Evolutionary conservation across 2,329 filamentous ascomycete genomes (phyloP), one percentile per base, ranked within the genome.

Genomic region (Sclerotinia nivalis): DNA sequence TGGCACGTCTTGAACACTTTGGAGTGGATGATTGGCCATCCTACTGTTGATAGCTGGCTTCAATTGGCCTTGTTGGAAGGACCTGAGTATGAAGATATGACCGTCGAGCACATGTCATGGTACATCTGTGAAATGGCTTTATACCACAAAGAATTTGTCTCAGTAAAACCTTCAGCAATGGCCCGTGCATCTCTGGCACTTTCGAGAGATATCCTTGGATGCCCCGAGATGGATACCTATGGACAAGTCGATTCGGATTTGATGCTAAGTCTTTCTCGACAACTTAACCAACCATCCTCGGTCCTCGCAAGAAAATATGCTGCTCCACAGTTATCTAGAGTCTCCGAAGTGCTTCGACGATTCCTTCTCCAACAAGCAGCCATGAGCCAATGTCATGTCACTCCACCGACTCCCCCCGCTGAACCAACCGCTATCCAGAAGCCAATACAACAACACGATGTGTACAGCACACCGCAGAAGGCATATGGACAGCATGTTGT

Each of bases 1-100:
- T 98, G 96, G 94, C 96, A 99, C 81, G 95, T 99, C 50, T 87
- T 99, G 76, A 96, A 97, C 83, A 99, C 96, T 1, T 87, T 99
- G 71, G 93, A 96, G 80, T 99, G 96, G 96, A 89, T 91, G 75
- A 92, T 99, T 75, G 96, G 96, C 69, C 95, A 98, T 82, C 94
- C 96, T 1, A 98, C 96, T 40, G 92, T 97, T 74, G 95, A 98
- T 81, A 92, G 91, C 80, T 99, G 97, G 82, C 87, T 96, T 60
- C 92, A 97, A 78, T 84, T 97, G 72, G 93, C 95, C 72, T 87
- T 96, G 52, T 87, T 92, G 59, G 93, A 97, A 80, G 83, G 83
- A 31, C 81, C 83, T 13, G 92, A 92, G 79, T 82, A 82, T 45
- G 87, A 91, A 77, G 93, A 97, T 79, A 86, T 89, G 34, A 94